Evolutionary conservation across 805 yeast species (phyloP), one percentile per base, ranked within the genome.

Genomic region (Pichia insulana): DNA sequence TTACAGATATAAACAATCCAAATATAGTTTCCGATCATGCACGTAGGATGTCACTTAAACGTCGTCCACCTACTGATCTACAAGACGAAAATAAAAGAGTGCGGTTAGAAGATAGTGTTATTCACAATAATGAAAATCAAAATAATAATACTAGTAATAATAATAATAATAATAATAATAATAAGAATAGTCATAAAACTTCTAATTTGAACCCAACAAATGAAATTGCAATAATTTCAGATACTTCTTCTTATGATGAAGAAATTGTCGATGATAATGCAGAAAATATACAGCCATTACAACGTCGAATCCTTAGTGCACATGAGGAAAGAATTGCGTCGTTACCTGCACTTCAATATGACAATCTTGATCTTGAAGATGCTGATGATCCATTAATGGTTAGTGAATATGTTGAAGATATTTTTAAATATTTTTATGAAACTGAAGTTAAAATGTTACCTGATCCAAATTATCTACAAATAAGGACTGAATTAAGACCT

Each of bases 321-420:
- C 36, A 15, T 13, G 32, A 70, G 48, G 50, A 44, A 18, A 51
- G 51, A 18, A 26, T 7, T 10, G 17, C 15, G 25, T 11, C 31
- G 70, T 71, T 52, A 68, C 63, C 41, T 77, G 88, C 86, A 28
- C 15, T 28, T 11, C 15, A 28, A 28, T 28, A 28, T 12, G 88
- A 82, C 55, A 86, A 81, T 58, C 64, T 82, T 46, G 92, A 83
- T 54, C 74, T 70, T 26, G 83, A 76, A 47, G 89, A 83, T 56
- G 57, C 62, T 37, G 81, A 78, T 49, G 90, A 83, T 57, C 85
- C 81, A 17, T 64, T 85, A 48, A 89, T 90, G 96, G 97, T 85
- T 27, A 77, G 88, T 47, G 98, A 90, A 66, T 90, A 89, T 61
- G 95, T 84, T 42, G 74, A 68, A 48, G 97, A 87, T 46, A 89